These are phyloP conservation scores for Cydonia oblonga DNA, from an alignment of 331 rosid genomes.

Conservation along the genomic window DNA sequence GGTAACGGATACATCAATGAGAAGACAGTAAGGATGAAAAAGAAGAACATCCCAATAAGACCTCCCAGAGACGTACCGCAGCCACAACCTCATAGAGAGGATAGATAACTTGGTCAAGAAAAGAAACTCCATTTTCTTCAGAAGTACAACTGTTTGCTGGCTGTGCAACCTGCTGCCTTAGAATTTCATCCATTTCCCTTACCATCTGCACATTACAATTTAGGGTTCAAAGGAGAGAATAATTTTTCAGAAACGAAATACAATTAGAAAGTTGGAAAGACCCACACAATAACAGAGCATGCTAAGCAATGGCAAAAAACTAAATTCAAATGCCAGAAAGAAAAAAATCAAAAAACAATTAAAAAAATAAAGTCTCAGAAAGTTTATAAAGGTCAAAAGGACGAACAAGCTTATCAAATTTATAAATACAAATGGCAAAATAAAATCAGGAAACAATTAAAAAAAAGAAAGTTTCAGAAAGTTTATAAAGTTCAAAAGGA, in stretches of 20 bases:
- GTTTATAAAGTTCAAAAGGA: background rate
- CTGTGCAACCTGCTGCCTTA: constrained; percentile 57
- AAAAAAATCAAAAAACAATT: no score
- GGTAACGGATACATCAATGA: background rate
- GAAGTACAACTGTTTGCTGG: constrained; percentile 76
- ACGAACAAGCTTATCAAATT: background rate
- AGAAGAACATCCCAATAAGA: background rate
- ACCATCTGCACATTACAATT: constrained; percentile 60
- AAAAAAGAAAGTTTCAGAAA: background rate
- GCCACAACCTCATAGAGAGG: constrained; percentile 70
- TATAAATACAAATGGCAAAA: no score
- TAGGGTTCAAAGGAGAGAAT: background rate
- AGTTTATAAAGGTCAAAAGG: background rate
- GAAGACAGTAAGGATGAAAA: background rate
- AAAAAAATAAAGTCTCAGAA: background rate
- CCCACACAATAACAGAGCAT: background rate
- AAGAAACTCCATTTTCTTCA: constrained; percentile 50
- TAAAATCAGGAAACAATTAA: background rate
- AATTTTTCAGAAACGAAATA: background rate
- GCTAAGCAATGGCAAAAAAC: background rate
- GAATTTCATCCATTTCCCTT: constrained; percentile 87
- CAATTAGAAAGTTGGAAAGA: background rate
- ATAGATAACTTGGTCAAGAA: constrained; percentile 67
- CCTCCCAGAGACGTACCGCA: constrained; percentile 50
- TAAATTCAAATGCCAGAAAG: background rate